These are phyloP conservation scores for Knoxia roxburghii DNA, from an alignment of 257 asterid species.

Conservation along the genomic window DNA sequence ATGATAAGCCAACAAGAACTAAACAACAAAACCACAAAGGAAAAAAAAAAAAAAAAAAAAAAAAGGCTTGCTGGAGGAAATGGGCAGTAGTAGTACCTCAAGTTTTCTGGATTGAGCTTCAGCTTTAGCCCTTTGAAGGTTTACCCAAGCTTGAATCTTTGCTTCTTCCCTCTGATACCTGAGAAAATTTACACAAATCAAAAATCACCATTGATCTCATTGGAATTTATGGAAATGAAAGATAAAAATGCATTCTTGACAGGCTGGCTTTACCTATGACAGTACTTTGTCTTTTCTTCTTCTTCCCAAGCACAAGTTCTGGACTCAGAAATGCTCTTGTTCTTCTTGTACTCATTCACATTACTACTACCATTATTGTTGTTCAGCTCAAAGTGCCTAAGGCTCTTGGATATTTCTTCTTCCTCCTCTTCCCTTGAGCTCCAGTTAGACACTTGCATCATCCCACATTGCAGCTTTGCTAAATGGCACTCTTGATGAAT, in stretches of 20 bases:
- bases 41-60: too few relatives aligned
- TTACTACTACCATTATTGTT: not conserved
- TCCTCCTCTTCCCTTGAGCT: conserved; percentile 96
- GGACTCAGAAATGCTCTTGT: conserved; percentile 58
- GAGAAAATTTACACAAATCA: conserved; percentile 12
- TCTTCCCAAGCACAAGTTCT: conserved; percentile 66
- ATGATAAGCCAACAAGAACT: too few relatives aligned
- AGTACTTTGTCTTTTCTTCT: conserved; percentile 74
- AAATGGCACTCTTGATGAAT: conserved; percentile 75
- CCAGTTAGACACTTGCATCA: conserved; percentile 65
- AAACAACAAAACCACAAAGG: too few relatives aligned
- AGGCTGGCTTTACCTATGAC: conserved; percentile 49
- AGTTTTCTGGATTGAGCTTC: conserved; percentile 98
- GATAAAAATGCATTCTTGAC: not conserved
- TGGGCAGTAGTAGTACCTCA: conserved; percentile 51
- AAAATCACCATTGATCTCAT: not conserved
- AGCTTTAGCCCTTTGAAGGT: conserved; percentile 90
- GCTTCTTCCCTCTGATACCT: conserved; percentile 99
- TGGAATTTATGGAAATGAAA: not conserved
- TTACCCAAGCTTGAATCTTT: conserved; percentile 94
- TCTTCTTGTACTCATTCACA: conserved; percentile 26
- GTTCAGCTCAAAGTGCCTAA: conserved; percentile 86
- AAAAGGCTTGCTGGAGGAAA: not conserved
- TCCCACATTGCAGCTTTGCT: conserved; percentile 60
- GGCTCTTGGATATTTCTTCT: conserved; percentile 93